These are phyloP conservation scores for Diatrype stigma DNA, from an alignment of 2,329 filamentous ascomycete genomes.

Conservation along the genomic window DNA sequence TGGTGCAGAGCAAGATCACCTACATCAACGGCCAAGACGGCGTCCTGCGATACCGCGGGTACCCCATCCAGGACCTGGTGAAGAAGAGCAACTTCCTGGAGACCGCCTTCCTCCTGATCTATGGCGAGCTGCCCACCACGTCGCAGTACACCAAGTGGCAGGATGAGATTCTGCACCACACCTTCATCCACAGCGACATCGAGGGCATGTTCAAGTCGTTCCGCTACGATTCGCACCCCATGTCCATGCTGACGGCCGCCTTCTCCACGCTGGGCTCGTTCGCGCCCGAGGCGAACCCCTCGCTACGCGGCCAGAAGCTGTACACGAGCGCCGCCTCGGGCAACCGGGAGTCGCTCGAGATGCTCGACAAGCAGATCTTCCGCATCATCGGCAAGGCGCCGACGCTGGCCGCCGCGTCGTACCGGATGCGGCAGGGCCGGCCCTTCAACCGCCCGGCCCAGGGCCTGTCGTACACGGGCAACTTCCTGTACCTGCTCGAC, in stretches of 20 bases:
- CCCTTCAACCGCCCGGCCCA: slow-evolving; percentile 46
- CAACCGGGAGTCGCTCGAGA: slow-evolving; percentile 35
- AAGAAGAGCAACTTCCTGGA: slow-evolving; percentile 47
- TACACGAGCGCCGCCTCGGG: slow-evolving; percentile 42
- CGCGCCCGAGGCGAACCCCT: slow-evolving; percentile 46
- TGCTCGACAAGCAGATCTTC: slow-evolving; percentile 49
- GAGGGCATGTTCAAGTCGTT: slow-evolving; percentile 48
- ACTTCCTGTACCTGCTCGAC: slow-evolving; percentile 52
- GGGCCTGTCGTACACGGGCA: slow-evolving; percentile 48
- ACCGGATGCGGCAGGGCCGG: slow-evolving; percentile 49
- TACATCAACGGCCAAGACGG: slow-evolving; percentile 51
- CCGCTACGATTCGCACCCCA: slow-evolving; percentile 48
- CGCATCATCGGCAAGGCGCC: slow-evolving; percentile 49
- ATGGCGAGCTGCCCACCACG: slow-evolving; percentile 43
- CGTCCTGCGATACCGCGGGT: slow-evolving; percentile 48
- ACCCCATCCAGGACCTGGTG: slow-evolving; percentile 48
- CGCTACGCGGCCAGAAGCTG: slow-evolving; percentile 44
- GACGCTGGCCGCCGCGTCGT: slow-evolving; percentile 45
- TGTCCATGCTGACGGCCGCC: slow-evolving; percentile 47
- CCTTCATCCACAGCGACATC: slow-evolving; percentile 44
- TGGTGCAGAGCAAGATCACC: slow-evolving; percentile 45
- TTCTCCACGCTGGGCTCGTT: slow-evolving; percentile 48
- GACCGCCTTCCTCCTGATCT: slow-evolving; percentile 46
- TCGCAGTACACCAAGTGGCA: slow-evolving; percentile 39
- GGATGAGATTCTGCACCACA: slow-evolving; percentile 48